A percentile compares a stretch with the other conserved stretches of the same genome.
phyloP scores from a whole-genome alignment of 164 flowering plant genomes.

The Sedum album region DNA sequence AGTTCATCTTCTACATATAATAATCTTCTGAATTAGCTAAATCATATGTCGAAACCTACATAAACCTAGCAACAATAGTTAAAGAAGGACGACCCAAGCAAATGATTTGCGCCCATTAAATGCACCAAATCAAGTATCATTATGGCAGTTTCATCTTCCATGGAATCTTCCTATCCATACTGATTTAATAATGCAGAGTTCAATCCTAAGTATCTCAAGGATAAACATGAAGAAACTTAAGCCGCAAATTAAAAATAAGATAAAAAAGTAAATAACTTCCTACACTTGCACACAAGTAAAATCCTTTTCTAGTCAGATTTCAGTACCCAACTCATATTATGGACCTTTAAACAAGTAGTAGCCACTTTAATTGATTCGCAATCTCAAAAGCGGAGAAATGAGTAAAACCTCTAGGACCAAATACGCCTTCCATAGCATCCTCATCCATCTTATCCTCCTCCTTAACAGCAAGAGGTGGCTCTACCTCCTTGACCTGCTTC shows the following conservation, averaged over 20 bases:
- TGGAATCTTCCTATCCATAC: too few relatives aligned
- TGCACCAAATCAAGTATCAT: not conserved
- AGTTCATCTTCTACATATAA: too few relatives aligned
- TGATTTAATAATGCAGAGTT: too few relatives aligned
- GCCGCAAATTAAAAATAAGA: not conserved
- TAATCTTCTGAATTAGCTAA: too few relatives aligned
- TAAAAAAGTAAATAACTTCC: too few relatives aligned
- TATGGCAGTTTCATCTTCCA: not conserved
- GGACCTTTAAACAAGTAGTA: too few relatives aligned
- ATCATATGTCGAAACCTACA: not conserved
- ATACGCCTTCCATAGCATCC: conserved; percentile 12
- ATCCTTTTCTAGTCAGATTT: too few relatives aligned
- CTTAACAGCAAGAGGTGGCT: not conserved
- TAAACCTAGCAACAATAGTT: not conserved
- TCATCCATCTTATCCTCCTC: conserved; percentile 12
- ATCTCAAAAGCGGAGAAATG: not conserved
- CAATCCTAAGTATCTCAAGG: not conserved
- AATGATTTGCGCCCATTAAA: not conserved
- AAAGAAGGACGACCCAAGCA: not conserved
- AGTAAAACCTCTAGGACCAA: conserved; percentile 18
- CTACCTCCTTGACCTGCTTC: not conserved
- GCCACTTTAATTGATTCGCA: too few relatives aligned
- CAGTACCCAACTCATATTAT: too few relatives aligned
- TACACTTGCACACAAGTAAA: too few relatives aligned
- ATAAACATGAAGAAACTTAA: not conserved